Evolutionary conservation across 2,329 filamentous ascomycete genomes (phyloP), one percentile per base, ranked within the genome.

Genomic region (Rhexocercosporidium sp.): DNA sequence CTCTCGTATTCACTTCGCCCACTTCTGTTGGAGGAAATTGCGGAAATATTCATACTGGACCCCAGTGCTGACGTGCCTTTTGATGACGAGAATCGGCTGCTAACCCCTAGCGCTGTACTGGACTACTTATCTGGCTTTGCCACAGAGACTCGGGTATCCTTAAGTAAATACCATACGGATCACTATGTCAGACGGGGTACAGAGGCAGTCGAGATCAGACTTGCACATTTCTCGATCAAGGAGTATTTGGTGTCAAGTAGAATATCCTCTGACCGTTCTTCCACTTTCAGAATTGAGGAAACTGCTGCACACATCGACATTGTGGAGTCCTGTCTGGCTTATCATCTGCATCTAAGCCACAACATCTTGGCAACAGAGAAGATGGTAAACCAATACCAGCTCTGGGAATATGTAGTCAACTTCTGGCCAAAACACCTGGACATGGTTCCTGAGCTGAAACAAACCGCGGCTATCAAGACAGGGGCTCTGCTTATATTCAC

Each of bases 221-320:
- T 78, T 3, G 74, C 75, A 6, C 76, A 79, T 69, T 76, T 74
- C 27, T 77, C 74, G 7, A 72, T 76, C 41, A 76, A 75, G 63
- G 75, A 78, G 56, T 78, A 76, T 56, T 67, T 78, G 4, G 56
- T 60, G 11, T 78, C 76, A 22, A 49, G 7, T 34, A 46, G 39
- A 56, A 46, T 56, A 18, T 11, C 3, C n/a, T 5, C 14, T 16
- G 37, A 9, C 31, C n/a, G 11, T 51, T 39, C 14, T 22, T 12
- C 18, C 18, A 18, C n/a, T 51, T 39, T 49, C 20, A 8, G 29
- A 22, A 12, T 5, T 16, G n/a, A 18, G 16, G 41, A 44, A 20
- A 44, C 16, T 20, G 12, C 41, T n/a, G 41, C 41, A 20, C 41
- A 44, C 41, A 44, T 44, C 8, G 16, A 44, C 3, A 44, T 44